Base-by-base conservation (phyloP, 2,329 filamentous ascomycete species). In the Lasiodiplodia sp. region DNA sequence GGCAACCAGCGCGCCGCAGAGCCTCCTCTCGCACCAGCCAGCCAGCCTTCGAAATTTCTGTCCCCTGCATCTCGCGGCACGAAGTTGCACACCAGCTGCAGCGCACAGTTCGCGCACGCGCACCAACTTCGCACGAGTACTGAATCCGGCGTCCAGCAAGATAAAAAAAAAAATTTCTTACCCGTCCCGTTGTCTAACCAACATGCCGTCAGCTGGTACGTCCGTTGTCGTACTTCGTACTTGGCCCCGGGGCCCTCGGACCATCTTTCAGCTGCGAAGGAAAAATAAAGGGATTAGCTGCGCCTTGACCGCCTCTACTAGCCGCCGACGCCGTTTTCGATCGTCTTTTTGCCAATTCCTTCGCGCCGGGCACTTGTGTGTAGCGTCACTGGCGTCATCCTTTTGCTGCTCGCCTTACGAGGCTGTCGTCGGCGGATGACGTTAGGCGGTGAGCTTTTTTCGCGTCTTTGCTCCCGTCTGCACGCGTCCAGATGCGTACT, bases 251-350 rank as follows among this genome's bases (percentile, higher is more conserved):
- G 44, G 44, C 21, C 21, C 25, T 57, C 55, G 34, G 55, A 37
- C 25, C 25, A 34, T 7, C 16, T 28, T 28, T 28, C 10, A 21
- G 53, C 18, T n/a, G 38, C 23, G 28, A 16, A n/a, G 16, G 21
- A 14, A 28, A 31, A 21, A n/a, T 40, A 11, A 21, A 37, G 55
- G 31, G 55, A 57, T 57, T 34, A 34, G 38, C 34, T 18, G 44
- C 57, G 38, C 57, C 28, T 38, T 47, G 38, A 47, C 38, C 57
- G 57, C 12, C 25, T 44, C 14, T 28, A 14, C 38, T 47, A 28
- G 25, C 11, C 10, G 25, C 40, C 11, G 16, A n/a, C 58, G 58
- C 58, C 58, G 58, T 63, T 63, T 63, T 49, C 44, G 18, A 63
- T 63, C 44, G 44, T 7, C 44, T 21, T 2, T 18, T 18, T n/a